Evolutionary conservation across 1,284 basidiomycete species (phyloP).

Genomic region (Heterobasidion occidentale): DNA sequence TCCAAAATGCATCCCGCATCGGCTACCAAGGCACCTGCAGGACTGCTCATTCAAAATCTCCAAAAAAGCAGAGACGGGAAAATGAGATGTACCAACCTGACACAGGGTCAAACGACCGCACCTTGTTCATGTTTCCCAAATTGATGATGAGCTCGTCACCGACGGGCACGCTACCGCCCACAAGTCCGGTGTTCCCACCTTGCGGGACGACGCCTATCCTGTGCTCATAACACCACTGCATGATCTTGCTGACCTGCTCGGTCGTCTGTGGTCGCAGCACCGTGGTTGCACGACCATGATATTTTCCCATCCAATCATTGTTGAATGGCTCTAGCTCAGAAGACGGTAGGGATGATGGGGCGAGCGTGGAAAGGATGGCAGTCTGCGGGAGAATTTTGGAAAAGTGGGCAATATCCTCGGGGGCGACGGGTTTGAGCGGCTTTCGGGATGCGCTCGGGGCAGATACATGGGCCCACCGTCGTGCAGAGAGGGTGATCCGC

Average conservation of each 20-base stretch:
- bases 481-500: background rate
- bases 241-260: conserved; percentile 80
- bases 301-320: conserved; percentile 97
- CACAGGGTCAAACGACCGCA: conserved; percentile 89
- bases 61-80: conserved; percentile 7
- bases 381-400: conserved; percentile 48
- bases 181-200: conserved; percentile 97
- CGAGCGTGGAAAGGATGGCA: conserved; percentile 59
- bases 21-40: conserved; percentile 61
- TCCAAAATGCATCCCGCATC: conserved; percentile 97
- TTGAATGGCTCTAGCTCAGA: conserved; percentile 83
- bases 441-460: background rate
- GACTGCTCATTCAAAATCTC: conserved; percentile 7
- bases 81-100: conserved; percentile 51
- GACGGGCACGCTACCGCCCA: conserved; percentile 92
- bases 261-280: conserved; percentile 89
- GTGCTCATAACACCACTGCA: conserved; percentile 77
- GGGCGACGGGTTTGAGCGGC: conserved; percentile 36
- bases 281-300: conserved; percentile 75
- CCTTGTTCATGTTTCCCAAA: conserved; percentile 75
- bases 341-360: conserved; percentile 34
- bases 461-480: background rate
- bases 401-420: conserved; percentile 58
- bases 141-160: conserved; percentile 87
- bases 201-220: conserved; percentile 90